These are phyloP conservation scores for Hansenula sp. DNA, from an alignment of 1,139 yeast genomes.

Conservation along the genomic window DNA sequence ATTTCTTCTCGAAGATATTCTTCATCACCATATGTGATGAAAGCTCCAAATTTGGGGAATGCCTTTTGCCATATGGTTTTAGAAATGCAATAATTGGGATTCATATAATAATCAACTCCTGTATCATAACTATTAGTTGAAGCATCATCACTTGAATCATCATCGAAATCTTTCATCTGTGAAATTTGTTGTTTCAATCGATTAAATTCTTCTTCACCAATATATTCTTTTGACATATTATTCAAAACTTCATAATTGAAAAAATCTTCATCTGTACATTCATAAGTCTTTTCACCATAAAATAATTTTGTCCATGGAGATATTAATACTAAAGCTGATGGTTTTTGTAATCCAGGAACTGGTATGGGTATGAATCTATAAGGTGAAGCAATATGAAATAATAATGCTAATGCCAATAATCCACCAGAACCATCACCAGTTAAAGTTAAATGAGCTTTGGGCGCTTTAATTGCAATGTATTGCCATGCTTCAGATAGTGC, in stretches of 20 bases:
- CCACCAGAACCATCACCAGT: conserved; percentile 43
- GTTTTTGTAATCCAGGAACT: conserved; percentile 15
- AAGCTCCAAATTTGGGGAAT: conserved; percentile 32
- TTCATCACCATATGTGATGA: conserved; percentile 34
- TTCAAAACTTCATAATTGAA: not conserved
- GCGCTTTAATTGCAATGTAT: conserved; percentile 19
- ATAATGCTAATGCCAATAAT: conserved; percentile 30
- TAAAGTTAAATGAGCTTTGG: conserved; percentile 25
- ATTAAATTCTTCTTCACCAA: conserved; percentile 16
- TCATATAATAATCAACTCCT: conserved; percentile 24
- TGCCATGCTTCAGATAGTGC: conserved; percentile 28
- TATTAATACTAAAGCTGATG: conserved; percentile 32
- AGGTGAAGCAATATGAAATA: conserved; percentile 30
- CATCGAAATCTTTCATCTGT: not conserved
- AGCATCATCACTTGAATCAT: conserved; percentile 5
- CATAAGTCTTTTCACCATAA: conserved; percentile 6
- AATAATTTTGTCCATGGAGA: conserved; percentile 31
- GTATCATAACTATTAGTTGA: conserved; percentile 10
- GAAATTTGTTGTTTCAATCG: conserved; percentile 6
- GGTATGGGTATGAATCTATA: conserved; percentile 13
- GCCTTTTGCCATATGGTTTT: conserved; percentile 34
- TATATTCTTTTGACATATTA: conserved; percentile 16
- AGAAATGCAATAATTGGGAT: conserved; percentile 21
- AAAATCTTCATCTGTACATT: not conserved
- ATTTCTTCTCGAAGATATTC: conserved; percentile 35